Base-by-base conservation (phyloP, 176 grass and related monocot species). In the Poa annua region DNA sequence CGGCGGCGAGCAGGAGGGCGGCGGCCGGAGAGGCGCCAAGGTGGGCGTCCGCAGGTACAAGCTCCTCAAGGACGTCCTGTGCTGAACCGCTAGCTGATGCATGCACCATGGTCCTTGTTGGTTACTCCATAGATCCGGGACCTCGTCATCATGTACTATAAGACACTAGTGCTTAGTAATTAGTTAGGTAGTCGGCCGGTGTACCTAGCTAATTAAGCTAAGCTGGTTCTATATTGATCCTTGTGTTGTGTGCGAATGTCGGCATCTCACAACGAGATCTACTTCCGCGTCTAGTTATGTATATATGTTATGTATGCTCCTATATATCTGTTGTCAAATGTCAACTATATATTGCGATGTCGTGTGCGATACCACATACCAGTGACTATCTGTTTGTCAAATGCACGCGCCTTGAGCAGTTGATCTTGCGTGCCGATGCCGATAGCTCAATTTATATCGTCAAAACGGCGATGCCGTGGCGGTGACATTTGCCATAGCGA, bases 31-130 rank as follows among this genome's bases (percentile, higher is more conserved):
- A 79, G 50, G 41, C 21, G 3, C 87, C 0, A 95, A 90, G 85
- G 67, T 49, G 24, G 70, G 71, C 0, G 90, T 86, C 49, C 96
- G 96, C 68, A 91, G 96, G 87, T 99, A 99, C 91, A 99, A 99
- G 91, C 91, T 99, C 45, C 93, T 99, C 51, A 99, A 99, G 85
- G 96, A 99, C 85, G 96, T 99, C 48, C 39, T 92, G 34, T 93
- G 89, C 81, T 98, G 56, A 88, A 87, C 22, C 44, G 21, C 12
- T 29, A 29, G 29, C 29, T 61, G 17, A 15, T 50, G 24, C 45
- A 32, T 5, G 70, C 70, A 26, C 9, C 9, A 22, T 77, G 63
- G 15, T 16, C 67, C 45, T 47, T 52, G 47, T 4, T 48, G 45
- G 12, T 29, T 51, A 6, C 21, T 22, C 19, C 71, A 4, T 74